A percentile compares a stretch with the other conserved stretches of the same genome.
Conservation (phyloP, 257 asterid genomes). For the Fraxinus quadrangulata region DNA sequence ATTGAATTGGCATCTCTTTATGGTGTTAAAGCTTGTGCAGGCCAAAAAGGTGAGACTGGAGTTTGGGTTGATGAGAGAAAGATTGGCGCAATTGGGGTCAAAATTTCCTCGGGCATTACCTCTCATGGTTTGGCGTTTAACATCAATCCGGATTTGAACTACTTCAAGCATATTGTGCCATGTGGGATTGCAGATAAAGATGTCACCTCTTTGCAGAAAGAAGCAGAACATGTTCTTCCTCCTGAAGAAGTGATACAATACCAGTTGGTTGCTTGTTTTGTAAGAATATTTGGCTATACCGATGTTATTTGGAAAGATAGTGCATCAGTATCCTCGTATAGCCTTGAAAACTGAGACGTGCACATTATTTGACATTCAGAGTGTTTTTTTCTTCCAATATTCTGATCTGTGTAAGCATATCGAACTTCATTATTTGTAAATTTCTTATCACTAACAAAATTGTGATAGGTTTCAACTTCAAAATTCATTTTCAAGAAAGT, state of each 20-base stretch:
- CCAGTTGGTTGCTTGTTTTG: constrained; percentile 56
- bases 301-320: constrained; percentile 39
- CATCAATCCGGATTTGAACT: constrained; percentile 63
- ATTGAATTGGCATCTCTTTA: constrained; percentile 61
- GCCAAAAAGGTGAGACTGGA: constrained; percentile 62
- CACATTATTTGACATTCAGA: too few relatives aligned
- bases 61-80: constrained; percentile 72
- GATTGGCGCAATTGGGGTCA: constrained; percentile 74
- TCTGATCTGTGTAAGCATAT: too few relatives aligned
- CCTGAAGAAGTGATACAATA: constrained; percentile 55
- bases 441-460: not conserved
- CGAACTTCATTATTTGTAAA: too few relatives aligned
- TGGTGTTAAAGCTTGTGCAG: constrained; percentile 55
- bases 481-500: too few relatives aligned
- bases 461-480: not conserved
- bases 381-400: too few relatives aligned
- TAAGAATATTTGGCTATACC: constrained; percentile 46
- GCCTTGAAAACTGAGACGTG: not conserved
- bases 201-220: constrained; percentile 66
- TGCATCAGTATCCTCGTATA: constrained; percentile 9
- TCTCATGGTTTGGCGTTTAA: constrained; percentile 74
- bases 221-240: constrained; percentile 52
- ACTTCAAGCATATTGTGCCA: constrained; percentile 75
- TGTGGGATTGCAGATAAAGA: constrained; percentile 77
- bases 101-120: constrained; percentile 67